Percentiles rank a stretch among this genome's conserved stretches.
These are phyloP conservation scores for Elsinoe perseae DNA, from an alignment of 2,329 filamentous ascomycete species.

Conservation along the genomic window DNA sequence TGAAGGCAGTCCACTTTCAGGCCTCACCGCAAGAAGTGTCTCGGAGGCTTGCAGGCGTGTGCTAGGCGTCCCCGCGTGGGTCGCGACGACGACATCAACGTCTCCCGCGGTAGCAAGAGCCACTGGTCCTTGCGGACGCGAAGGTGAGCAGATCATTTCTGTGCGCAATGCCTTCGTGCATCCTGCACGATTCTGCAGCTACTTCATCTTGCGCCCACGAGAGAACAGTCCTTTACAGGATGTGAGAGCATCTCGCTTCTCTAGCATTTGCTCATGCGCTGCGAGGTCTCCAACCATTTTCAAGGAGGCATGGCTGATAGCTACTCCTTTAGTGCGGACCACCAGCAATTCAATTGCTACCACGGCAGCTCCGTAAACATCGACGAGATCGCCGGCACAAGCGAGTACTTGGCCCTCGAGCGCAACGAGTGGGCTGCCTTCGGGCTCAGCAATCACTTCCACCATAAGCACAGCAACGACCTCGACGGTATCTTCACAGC, in stretches of 20 bases:
- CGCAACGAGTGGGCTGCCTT: neutral
- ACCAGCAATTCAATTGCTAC: neutral
- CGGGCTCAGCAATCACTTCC: neutral
- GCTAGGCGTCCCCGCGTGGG: neutral
- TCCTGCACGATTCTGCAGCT: constrained; percentile 3
- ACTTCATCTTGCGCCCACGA: neutral
- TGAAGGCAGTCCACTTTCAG: neutral
- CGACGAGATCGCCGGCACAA: neutral
- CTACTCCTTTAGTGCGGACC: neutral
- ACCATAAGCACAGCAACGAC: neutral
- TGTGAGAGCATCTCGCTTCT: neutral
- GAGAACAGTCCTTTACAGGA: neutral
- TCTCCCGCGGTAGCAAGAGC: neutral
- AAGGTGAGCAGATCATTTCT: neutral
- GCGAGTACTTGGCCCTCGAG: neutral
- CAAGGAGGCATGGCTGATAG: neutral
- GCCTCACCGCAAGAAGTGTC: neutral
- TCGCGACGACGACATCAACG: neutral
- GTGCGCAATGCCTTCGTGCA: neutral
- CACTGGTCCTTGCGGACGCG: neutral
- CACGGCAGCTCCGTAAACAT: neutral
- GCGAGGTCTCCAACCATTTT: neutral
- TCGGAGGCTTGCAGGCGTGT: neutral
- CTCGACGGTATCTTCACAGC: neutral
- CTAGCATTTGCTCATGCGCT: constrained; percentile 1